A percentile compares a stretch with the other conserved stretches of the same genome.
Conservation (phyloP, 495 filamentous ascomycete genomes). For the Hyaloscypha bicolor region DNA sequence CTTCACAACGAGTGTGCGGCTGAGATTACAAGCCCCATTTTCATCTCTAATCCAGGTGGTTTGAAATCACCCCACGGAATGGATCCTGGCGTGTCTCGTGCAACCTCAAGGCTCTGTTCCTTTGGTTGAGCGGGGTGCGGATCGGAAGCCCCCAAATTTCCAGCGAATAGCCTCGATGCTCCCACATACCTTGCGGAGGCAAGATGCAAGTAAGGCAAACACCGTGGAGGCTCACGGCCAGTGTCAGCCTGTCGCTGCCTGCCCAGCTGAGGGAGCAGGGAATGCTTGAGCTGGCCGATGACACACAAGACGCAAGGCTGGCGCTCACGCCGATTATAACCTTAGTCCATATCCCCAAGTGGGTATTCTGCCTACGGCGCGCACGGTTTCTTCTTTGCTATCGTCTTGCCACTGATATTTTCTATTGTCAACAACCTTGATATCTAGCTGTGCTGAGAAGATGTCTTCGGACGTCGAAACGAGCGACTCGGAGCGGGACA, state of each 20-base stretch:
- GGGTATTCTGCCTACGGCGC: not conserved
- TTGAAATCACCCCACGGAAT: not conserved
- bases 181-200: not conserved
- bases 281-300: not conserved
- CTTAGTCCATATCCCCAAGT: constrained; percentile 2
- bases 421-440: not conserved
- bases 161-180: constrained; percentile 1
- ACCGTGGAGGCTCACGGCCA: not conserved
- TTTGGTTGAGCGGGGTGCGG: not conserved
- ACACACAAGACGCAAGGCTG: constrained; percentile 21
- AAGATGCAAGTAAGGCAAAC: not conserved
- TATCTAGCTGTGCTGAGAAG: constrained; percentile 4
- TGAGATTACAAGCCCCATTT: not conserved
- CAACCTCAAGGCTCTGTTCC: not conserved
- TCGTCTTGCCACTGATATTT: not conserved
- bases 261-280: constrained; percentile 10
- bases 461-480: constrained; percentile 17
- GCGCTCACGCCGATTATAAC: constrained; percentile 11
- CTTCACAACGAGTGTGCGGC: not conserved
- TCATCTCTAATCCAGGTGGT: not conserved
- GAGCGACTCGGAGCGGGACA: constrained; percentile 18
- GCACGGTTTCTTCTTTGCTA: not conserved
- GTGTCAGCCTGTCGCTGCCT: not conserved
- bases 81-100: not conserved
- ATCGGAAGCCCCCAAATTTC: not conserved